Conservation (phyloP, 768 basidiomycete species). For the Coprinopsis cinerea region DNA sequence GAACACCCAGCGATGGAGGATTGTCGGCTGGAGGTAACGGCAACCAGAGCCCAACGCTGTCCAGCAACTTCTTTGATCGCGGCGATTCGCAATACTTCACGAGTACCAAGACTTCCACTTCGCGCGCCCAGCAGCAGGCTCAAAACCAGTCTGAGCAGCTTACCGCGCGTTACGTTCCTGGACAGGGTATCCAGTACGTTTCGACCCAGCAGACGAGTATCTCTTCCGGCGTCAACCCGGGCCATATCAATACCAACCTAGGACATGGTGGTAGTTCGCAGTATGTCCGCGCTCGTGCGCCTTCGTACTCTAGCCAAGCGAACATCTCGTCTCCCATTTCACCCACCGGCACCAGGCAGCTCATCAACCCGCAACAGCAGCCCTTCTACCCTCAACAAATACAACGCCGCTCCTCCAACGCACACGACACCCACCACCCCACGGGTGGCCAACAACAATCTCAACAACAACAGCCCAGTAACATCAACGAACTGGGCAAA, state of each 20-base stretch:
- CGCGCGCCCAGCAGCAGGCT: conserved; percentile 8
- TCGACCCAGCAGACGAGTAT: conserved; percentile 17
- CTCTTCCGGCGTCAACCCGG: conserved; percentile 12
- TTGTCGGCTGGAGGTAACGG: conserved; percentile 44
- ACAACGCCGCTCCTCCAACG: conserved; percentile 39
- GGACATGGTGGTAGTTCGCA: conserved; percentile 22
- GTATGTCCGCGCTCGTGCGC: conserved; percentile 36
- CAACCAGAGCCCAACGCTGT: conserved; percentile 1
- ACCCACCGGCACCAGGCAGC: conserved; percentile 33
- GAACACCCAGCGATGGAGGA: conserved; percentile 61
- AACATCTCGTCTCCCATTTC: conserved; percentile 52
- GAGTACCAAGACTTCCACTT: not conserved
- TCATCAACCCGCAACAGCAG: conserved; percentile 41
- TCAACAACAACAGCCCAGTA: conserved; percentile 15
- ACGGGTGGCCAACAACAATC: conserved; percentile 9
- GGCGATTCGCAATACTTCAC: not conserved
- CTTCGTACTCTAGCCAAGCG: conserved; percentile 33
- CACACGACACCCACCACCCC: conserved; percentile 18
- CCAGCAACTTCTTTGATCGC: conserved; percentile 1
- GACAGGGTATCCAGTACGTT: conserved; percentile 58
- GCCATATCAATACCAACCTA: too few species aligned
- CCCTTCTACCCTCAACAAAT: conserved; percentile 38
- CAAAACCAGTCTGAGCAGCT: conserved; percentile 32
- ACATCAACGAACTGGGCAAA: conserved; percentile 66
- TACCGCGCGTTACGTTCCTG: conserved; percentile 58